Evolutionary conservation across 2,329 filamentous ascomycete genomes (phyloP).

Genomic region (Diaporthe sp.): DNA sequence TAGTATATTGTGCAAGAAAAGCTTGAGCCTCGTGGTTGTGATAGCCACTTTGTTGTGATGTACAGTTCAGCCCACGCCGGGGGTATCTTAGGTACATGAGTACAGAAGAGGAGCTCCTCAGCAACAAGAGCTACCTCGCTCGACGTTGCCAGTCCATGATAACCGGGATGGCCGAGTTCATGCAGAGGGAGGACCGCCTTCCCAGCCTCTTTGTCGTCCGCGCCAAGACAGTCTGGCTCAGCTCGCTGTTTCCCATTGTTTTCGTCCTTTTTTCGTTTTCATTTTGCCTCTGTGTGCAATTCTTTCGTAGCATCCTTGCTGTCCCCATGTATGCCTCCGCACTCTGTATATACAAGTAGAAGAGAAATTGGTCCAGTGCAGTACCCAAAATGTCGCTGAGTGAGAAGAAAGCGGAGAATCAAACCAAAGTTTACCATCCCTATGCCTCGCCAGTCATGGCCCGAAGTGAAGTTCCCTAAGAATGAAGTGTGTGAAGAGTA

Average conservation of each 20-base stretch:
- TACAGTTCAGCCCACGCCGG: slow-evolving; percentile 6
- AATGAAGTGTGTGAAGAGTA: slow-evolving; percentile 1
- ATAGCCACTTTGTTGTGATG: slow-evolving; percentile 5
- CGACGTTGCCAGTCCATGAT: background rate
- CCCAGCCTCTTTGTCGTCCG: slow-evolving; percentile 10
- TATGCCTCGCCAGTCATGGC: slow-evolving; percentile 31
- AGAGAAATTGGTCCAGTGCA: slow-evolving; percentile 12
- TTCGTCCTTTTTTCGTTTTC: slow-evolving; percentile 23
- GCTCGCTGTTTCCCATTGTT: background rate
- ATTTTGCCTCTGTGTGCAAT: slow-evolving; percentile 26
- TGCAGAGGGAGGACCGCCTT: background rate
- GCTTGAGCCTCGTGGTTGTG: slow-evolving; percentile 7
- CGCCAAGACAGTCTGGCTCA: slow-evolving; percentile 1
- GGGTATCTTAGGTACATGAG: slow-evolving; percentile 30
- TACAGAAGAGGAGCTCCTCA: slow-evolving; percentile 19
- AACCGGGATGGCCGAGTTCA: background rate
- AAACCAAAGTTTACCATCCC: slow-evolving; percentile 21
- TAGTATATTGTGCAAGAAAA: slow-evolving; percentile 13
- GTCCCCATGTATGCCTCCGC: slow-evolving; percentile 27
- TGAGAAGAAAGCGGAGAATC: slow-evolving; percentile 9
- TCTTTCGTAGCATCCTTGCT: slow-evolving; percentile 30
- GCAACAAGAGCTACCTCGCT: background rate
- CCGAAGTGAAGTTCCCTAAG: slow-evolving; percentile 28
- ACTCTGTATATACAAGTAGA: slow-evolving; percentile 30
- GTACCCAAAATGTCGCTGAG: slow-evolving; percentile 12